Evolutionary conservation across 805 yeast genomes (phyloP).

Genomic region (Pichia kluyveri): DNA sequence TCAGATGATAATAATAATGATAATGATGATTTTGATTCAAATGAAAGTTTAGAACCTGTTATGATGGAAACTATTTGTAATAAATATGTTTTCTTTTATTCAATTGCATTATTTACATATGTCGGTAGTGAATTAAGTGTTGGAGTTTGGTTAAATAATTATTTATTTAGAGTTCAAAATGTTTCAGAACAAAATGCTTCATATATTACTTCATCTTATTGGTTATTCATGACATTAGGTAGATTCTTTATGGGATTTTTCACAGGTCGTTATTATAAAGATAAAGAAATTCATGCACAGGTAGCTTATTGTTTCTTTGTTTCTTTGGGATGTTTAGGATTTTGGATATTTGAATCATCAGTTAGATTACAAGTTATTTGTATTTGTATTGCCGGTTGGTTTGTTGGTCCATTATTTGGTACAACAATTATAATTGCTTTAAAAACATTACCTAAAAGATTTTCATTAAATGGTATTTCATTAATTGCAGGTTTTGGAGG

Average conservation of each 20-base stretch:
- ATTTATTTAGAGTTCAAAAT: slow-evolving; percentile 31
- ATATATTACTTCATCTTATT: slow-evolving; percentile 40
- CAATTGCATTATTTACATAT: slow-evolving; percentile 36
- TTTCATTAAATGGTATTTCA: slow-evolving; percentile 63
- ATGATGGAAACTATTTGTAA: slow-evolving; percentile 23
- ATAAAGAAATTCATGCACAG: slow-evolving; percentile 33
- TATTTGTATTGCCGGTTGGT: slow-evolving; percentile 36
- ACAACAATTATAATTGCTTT: slow-evolving; percentile 60
- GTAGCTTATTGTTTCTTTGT: slow-evolving; percentile 28
- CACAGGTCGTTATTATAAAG: slow-evolving; percentile 35
- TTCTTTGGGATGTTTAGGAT: slow-evolving; percentile 26
- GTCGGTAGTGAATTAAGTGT: slow-evolving; percentile 46
- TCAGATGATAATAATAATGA: too few relatives aligned
- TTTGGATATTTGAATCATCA: slow-evolving; percentile 21
- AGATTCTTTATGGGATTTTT: slow-evolving; percentile 38
- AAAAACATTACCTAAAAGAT: slow-evolving; percentile 48
- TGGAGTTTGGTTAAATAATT: slow-evolving; percentile 47
- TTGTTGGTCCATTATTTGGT: slow-evolving; percentile 53
- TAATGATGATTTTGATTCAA: slow-evolving; percentile 10
- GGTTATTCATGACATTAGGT: slow-evolving; percentile 44
- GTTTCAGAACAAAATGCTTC: slow-evolving; percentile 32
- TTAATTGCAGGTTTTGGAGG: slow-evolving; percentile 74
- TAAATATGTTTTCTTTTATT: slow-evolving; percentile 31
- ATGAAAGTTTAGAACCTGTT: slow-evolving; percentile 10
- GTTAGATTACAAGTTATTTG: slow-evolving; percentile 25